These are phyloP conservation scores for Dendrobium officinale DNA, from an alignment of 106 monocot species.

Conservation along the genomic window DNA sequence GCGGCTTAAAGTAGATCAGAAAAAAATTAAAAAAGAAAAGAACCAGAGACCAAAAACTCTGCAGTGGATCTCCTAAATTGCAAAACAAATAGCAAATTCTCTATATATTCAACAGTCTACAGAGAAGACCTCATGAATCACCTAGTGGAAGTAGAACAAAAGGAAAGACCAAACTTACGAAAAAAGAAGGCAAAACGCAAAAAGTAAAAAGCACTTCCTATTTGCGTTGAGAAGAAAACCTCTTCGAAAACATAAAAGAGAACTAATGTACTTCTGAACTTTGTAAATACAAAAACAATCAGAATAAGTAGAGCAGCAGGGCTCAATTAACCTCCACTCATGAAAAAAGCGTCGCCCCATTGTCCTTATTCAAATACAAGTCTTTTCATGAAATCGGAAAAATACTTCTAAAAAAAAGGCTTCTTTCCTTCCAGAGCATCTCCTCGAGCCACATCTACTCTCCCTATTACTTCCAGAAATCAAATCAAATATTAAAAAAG, in stretches of 20 bases:
- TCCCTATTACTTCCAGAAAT: background rate
- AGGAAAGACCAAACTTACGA: no score
- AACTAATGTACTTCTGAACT: background rate
- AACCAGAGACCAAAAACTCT: background rate
- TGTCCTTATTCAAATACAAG: background rate
- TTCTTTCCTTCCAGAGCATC: background rate
- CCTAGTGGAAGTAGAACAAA: no score
- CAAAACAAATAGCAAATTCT: background rate
- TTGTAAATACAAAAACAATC: background rate
- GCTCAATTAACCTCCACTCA: background rate
- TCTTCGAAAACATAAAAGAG: no score
- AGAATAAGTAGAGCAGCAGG: background rate
- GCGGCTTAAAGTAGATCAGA: no score
- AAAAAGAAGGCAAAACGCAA: no score
- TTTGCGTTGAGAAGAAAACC: no score
- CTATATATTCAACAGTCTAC: no score
- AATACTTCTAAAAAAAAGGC: background rate
- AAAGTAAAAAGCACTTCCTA: no score
- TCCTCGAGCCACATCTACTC: background rate
- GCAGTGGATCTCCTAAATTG: background rate
- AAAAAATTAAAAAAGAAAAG: no score
- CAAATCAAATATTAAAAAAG: background rate
- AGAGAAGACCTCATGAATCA: no score
- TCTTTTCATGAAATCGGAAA: background rate
- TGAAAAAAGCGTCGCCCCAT: background rate